These are phyloP conservation scores for Colletotrichum chlorophyti DNA, from an alignment of 2,329 filamentous ascomycete species.

Conservation along the genomic window DNA sequence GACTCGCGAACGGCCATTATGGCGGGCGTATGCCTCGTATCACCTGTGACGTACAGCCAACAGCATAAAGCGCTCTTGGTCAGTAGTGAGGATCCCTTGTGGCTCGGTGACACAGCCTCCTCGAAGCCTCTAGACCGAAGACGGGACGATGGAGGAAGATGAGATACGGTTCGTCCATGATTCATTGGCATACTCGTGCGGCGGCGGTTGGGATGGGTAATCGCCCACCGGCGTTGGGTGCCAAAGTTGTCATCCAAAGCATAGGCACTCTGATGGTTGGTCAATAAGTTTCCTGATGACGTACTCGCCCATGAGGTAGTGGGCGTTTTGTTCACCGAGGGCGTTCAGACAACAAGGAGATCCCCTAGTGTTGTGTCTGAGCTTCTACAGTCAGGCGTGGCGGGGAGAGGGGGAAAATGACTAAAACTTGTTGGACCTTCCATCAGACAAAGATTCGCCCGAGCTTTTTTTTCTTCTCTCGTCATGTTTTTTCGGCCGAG, in stretches of 20 bases:
- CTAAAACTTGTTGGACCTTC: too few species aligned
- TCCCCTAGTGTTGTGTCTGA: too few species aligned
- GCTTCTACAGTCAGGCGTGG: too few species aligned
- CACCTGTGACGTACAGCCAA: slow-evolving; percentile 9
- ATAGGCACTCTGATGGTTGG: background rate
- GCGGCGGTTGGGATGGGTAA: slow-evolving; percentile 10
- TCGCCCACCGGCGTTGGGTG: too few species aligned
- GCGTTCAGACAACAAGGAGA: too few species aligned
- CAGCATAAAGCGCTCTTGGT: background rate
- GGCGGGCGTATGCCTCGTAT: background rate
- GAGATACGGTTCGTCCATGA: slow-evolving; percentile 6
- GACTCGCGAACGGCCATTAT: background rate
- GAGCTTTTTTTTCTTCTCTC: too few species aligned
- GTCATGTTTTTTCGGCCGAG: too few species aligned
- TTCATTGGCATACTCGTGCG: background rate
- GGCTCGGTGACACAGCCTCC: background rate
- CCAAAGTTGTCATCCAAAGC: slow-evolving; percentile 9
- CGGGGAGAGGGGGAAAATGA: too few species aligned
- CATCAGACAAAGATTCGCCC: too few species aligned
- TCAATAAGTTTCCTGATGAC: slow-evolving; percentile 9
- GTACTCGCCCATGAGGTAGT: background rate
- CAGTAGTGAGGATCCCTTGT: background rate
- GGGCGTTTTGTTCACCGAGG: background rate
- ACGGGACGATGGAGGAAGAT: slow-evolving; percentile 15
- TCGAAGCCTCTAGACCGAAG: background rate